Conservation (phyloP, 2,329 filamentous ascomycete genomes). For the Alternaria gaisen region DNA sequence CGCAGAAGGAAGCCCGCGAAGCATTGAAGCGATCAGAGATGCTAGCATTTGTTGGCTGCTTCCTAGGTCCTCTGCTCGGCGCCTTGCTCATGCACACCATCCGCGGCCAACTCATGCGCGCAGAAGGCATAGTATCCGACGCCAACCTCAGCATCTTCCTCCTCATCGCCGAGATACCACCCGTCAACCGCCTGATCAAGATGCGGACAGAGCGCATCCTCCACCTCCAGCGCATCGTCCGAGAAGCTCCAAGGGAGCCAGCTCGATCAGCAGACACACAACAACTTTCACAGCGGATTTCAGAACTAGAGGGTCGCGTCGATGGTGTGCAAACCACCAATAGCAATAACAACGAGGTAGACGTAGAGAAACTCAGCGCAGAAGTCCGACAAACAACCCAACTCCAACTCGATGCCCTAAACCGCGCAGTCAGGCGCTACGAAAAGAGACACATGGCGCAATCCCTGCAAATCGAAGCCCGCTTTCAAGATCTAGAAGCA, state of each 20-base stretch:
- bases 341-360: conserved; percentile 41
- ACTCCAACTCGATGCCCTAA: conserved; percentile 86
- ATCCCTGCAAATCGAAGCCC: conserved; percentile 77
- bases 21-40: conserved; percentile 80
- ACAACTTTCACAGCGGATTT: conserved; percentile 68
- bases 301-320: conserved; percentile 71
- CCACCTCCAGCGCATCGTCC: conserved; percentile 78
- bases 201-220: conserved; percentile 81
- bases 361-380: conserved; percentile 52
- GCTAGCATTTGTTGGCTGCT: conserved; percentile 78
- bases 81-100: conserved; percentile 85
- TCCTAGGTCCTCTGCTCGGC: conserved; percentile 78
- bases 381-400: conserved; percentile 74
- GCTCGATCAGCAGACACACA: conserved; percentile 30
- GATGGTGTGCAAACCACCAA: conserved; percentile 51
- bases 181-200: conserved; percentile 81
- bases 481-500: conserved; percentile 75
- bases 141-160: conserved; percentile 94
- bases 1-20: conserved; percentile 55
- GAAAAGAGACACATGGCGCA: conserved; percentile 86
- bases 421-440: conserved; percentile 86
- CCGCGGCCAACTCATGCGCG: conserved; percentile 81
- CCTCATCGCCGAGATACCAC: conserved; percentile 84
- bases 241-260: conserved; percentile 32
- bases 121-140: conserved; percentile 87